Conservation (phyloP, 805 yeast genomes). For the Sporopachydermia lactativora region DNA sequence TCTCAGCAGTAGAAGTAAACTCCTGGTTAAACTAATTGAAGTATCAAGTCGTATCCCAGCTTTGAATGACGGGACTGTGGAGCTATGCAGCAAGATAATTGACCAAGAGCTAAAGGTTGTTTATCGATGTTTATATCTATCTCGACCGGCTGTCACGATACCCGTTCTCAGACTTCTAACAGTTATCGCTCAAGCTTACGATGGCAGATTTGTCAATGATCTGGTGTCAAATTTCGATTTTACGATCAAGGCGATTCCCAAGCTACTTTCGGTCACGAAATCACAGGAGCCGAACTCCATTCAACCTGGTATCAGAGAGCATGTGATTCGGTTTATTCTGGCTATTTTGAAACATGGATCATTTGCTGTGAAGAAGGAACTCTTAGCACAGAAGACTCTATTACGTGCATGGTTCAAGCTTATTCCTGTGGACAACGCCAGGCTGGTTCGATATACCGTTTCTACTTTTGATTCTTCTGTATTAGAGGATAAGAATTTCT, state of each 20-base stretch:
- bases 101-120: conserved; percentile 44
- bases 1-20: conserved; percentile 19
- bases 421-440: conserved; percentile 38
- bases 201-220: conserved; percentile 38
- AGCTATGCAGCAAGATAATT: conserved; percentile 38
- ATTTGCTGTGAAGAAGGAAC: conserved; percentile 47
- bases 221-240: conserved; percentile 59
- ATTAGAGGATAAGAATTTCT: conserved; percentile 43
- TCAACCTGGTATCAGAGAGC: conserved; percentile 35
- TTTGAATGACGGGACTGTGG: conserved; percentile 17
- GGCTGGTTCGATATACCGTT: conserved; percentile 27
- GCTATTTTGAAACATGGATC: conserved; percentile 34
- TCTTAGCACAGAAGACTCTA: conserved; percentile 42
- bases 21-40: conserved; percentile 21
- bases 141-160: conserved; percentile 42
- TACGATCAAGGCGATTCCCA: conserved; percentile 44
- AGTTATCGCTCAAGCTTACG: conserved; percentile 33
- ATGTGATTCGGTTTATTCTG: conserved; percentile 50
- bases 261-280: conserved; percentile 39
- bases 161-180: conserved; percentile 47
- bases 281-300: conserved; percentile 16
- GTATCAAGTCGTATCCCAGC: conserved; percentile 24
- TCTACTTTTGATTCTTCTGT: conserved; percentile 35
- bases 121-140: conserved; percentile 49
- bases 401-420: conserved; percentile 57